Evolutionary conservation across 2,329 filamentous ascomycete species (phyloP).

Genomic region (Lojkania enalia): DNA sequence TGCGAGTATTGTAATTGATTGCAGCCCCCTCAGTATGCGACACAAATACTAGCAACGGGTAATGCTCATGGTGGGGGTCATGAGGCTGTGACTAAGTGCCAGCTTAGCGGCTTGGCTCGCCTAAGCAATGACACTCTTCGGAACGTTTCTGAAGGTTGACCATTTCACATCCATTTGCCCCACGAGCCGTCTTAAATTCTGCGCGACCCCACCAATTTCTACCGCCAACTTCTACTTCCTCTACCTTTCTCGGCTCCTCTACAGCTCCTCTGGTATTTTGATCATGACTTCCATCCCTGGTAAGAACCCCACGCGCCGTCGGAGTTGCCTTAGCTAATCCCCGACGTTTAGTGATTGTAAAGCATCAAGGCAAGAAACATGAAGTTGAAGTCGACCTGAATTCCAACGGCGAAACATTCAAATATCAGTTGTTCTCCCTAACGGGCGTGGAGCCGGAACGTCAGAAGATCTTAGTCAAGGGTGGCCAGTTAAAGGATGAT

Average conservation of each 20-base stretch:
- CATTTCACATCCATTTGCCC: not conserved
- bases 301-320: not conserved
- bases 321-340: constrained; percentile 25
- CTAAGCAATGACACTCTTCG: too few relatives aligned
- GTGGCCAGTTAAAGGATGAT: constrained; percentile 93
- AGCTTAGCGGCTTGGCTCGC: not conserved
- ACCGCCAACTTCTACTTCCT: not conserved
- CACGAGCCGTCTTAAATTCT: not conserved
- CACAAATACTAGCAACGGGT: too few relatives aligned
- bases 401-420: constrained; percentile 88
- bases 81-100: not conserved
- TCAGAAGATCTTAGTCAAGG: constrained; percentile 94
- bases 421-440: constrained; percentile 91
- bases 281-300: not conserved
- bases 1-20: constrained; percentile 17
- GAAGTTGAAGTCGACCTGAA: constrained; percentile 87
- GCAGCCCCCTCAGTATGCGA: constrained; percentile 37
- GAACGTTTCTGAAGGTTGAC: not conserved
- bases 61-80: constrained; percentile 1
- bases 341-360: constrained; percentile 72
- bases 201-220: not conserved
- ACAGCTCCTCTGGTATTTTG: not conserved
- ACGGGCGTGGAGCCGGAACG: constrained; percentile 95
- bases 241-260: not conserved
- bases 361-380: constrained; percentile 94